Conservation (phyloP, 2,329 filamentous ascomycete species). For the Fonsecaea erecta region DNA sequence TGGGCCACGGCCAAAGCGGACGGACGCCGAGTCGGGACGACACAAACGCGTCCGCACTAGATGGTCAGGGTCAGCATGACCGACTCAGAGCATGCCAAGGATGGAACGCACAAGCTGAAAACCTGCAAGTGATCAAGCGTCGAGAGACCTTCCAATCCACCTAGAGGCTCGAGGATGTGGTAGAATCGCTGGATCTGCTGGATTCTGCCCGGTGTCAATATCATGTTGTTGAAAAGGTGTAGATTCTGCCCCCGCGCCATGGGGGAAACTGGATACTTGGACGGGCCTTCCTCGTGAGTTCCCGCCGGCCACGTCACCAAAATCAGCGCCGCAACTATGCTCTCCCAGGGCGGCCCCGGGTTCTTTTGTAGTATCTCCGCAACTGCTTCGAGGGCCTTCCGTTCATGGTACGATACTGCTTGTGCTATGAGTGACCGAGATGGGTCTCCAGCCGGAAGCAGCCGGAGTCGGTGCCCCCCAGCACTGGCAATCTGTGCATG, state of each 20-base stretch:
- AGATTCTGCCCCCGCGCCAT: slow-evolving; percentile 13
- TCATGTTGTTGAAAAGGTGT: slow-evolving; percentile 9
- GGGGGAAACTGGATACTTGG: slow-evolving; percentile 13
- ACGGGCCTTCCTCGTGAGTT: neutral
- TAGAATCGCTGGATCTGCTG: slow-evolving; percentile 3
- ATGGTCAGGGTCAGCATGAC: neutral
- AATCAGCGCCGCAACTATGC: slow-evolving; percentile 4
- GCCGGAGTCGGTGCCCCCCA: neutral
- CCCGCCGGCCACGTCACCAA: slow-evolving; percentile 6
- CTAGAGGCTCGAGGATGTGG: slow-evolving; percentile 6
- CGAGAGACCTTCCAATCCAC: slow-evolving; percentile 7
- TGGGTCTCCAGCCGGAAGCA: neutral
- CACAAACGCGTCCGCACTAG: slow-evolving; percentile 13
- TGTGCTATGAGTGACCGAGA: slow-evolving; percentile 6
- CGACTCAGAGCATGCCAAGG: neutral
- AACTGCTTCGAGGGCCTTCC: slow-evolving; percentile 6
- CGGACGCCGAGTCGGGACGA: slow-evolving; percentile 15
- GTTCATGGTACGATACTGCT: slow-evolving; percentile 16
- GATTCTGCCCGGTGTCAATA: slow-evolving; percentile 6
- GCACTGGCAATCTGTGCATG: slow-evolving; percentile 12
- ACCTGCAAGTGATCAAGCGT: neutral
- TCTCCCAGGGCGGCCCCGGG: neutral
- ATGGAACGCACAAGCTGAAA: slow-evolving; percentile 6
- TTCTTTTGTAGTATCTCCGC: neutral
- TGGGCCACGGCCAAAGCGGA: slow-evolving; percentile 18